These are phyloP conservation scores for Murraya koenigii DNA, from an alignment of 345 rosid genomes.

Conservation along the genomic window DNA sequence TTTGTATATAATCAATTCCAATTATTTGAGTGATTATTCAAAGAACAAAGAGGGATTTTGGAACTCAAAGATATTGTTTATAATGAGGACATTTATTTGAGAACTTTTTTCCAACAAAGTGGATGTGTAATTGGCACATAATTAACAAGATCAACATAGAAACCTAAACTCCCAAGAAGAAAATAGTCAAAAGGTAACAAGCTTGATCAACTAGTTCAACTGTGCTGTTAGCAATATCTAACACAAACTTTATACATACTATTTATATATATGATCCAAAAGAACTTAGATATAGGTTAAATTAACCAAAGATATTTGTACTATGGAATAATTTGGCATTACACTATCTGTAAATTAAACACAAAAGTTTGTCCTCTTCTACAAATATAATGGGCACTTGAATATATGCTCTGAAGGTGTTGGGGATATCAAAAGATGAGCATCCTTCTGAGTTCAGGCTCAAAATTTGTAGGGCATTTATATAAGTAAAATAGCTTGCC, in stretches of 20 bases:
- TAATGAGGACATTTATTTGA: background rate
- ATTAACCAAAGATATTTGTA: background rate
- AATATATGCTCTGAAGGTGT: conserved; percentile 16
- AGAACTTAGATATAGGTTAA: background rate
- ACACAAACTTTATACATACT: background rate
- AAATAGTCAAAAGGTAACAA: conserved; percentile 1
- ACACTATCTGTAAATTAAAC: background rate
- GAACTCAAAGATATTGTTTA: background rate
- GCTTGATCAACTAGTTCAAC: background rate
- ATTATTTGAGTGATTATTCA: too few relatives aligned
- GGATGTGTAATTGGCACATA: background rate
- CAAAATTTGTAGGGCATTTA: conserved; percentile 27
- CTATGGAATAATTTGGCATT: conserved; percentile 2
- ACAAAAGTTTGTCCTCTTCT: conserved; percentile 19
- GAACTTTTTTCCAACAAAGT: background rate
- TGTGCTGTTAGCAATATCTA: background rate
- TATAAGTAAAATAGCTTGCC: background rate
- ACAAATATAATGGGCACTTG: conserved; percentile 16
- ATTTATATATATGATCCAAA: background rate
- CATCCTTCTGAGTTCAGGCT: conserved; percentile 28
- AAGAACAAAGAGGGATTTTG: too few relatives aligned
- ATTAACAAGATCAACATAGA: background rate
- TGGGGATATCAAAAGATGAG: conserved; percentile 29
- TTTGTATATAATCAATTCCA: too few relatives aligned
- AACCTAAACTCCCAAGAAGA: background rate